Base-by-base conservation (phyloP, 2,329 filamentous ascomycete genomes). In the Annulohypoxylon truncatum region DNA sequence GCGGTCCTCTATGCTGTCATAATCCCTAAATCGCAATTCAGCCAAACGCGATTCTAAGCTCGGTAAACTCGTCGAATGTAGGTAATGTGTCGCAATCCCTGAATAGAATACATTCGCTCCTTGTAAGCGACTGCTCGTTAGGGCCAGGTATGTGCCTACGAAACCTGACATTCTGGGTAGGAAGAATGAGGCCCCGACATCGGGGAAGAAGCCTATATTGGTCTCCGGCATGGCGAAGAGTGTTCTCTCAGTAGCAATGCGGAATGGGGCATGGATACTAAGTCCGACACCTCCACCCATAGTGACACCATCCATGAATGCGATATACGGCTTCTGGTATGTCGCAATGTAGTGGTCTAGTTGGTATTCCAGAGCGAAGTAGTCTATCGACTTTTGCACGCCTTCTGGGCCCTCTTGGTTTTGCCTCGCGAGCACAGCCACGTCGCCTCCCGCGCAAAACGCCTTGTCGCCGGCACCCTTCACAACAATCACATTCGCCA, bases 151-250 rank as follows among this genome's bases (percentile, higher is more conserved):
- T 18, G 92, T 97, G 61, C 96, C 96, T 60, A 97, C 81, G 64
- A 89, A 84, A 52, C 96, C 96, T 74, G 96, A 89, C 84, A 99
- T 89, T 68, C 94, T 87, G 13, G 96, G 93, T 57, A 99, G 84
- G 85, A 98, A 98, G 84, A 98, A 99, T 9, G 93, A 96, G 29
- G 91, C 96, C 66, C 96, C 96, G 51, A 99, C 96, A 76, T 99
- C 96, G 5, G 96, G 96, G 85, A 99, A 99, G 85, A 98, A 97
- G 38, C 96, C 96, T 76, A 99, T 99, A 7, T 89, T 97, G 3
- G 96, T 99, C 82, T 99, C 96, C 28, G 96, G 96, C 96, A 99
- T 99, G 72, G 96, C 94, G 75, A 99, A 98, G 50, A 97, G 82
- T 4, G 96, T 99, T 77, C 91, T 91, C 81, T 99, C 96, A 2